phyloP scores from a whole-genome alignment of 305 asterid species.

The Fraxinus paxiana region DNA sequence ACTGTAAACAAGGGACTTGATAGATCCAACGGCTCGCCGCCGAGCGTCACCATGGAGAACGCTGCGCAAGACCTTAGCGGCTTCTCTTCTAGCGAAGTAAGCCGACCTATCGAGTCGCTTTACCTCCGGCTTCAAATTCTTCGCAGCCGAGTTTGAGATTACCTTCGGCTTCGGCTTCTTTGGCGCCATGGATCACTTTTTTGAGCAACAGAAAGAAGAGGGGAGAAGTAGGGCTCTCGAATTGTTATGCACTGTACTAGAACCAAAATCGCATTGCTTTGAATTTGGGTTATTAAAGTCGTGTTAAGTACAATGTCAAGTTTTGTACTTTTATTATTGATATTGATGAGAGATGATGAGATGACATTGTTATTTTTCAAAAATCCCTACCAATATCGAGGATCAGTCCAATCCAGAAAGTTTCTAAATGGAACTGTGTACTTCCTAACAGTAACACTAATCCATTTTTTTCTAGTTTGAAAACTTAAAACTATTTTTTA shows the following conservation, averaged over 20 bases:
- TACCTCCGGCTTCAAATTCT: conserved; percentile 29
- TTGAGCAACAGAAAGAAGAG: not conserved
- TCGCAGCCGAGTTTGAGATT: conserved; percentile 22
- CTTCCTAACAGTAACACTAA: too few species aligned
- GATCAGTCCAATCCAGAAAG: not conserved
- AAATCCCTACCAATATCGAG: not conserved
- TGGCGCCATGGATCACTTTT: conserved; percentile 42
- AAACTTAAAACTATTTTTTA: too few species aligned
- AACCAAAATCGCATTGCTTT: not conserved
- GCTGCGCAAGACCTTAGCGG: conserved; percentile 81
- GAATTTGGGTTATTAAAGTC: not conserved
- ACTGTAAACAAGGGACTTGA: conserved; percentile 77
- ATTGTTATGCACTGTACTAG: not conserved
- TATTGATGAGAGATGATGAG: too few species aligned
- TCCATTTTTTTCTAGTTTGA: too few species aligned
- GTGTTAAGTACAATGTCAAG: not conserved
- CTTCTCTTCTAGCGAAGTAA: conserved; percentile 86
- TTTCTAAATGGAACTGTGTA: too few species aligned
- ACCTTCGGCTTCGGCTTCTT: conserved; percentile 40
- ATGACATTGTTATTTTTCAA: too few species aligned
- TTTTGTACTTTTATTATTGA: too few species aligned
- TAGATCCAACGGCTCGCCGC: conserved; percentile 77
- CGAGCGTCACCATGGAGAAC: conserved; percentile 80
- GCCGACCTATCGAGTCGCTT: conserved; percentile 67
- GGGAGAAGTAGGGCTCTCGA: not conserved